Evolutionary conservation across 2,329 filamentous ascomycete species (phyloP).

Genomic region (Escovopsis sp.): DNA sequence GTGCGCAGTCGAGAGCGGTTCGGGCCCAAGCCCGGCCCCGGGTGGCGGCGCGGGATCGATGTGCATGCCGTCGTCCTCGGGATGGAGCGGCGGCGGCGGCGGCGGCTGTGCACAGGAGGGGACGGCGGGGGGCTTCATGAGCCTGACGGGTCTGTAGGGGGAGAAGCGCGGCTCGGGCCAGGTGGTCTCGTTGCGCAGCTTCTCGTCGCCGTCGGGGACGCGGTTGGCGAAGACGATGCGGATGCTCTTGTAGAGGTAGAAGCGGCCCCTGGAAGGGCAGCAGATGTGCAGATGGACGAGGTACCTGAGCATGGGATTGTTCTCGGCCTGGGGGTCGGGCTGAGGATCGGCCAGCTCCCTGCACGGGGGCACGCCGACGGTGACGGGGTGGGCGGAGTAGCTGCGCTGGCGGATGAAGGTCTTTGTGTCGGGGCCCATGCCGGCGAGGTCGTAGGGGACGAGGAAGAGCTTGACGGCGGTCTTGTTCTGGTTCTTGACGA

Average conservation of each 20-base stretch:
- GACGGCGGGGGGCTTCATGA: conserved; percentile 27
- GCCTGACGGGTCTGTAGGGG: conserved; percentile 57
- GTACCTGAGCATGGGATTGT: conserved; percentile 60
- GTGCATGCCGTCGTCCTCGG: conserved; percentile 10
- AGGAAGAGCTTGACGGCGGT: conserved; percentile 94
- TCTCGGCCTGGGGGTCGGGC: conserved; percentile 25
- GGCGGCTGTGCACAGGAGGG: conserved; percentile 7
- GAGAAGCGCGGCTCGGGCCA: conserved; percentile 78
- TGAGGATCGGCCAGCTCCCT: conserved; percentile 9
- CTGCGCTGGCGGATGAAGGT: conserved; percentile 91
- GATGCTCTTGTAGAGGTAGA: conserved; percentile 81
- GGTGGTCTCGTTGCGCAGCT: conserved; percentile 76
- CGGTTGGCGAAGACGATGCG: conserved; percentile 94
- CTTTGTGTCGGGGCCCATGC: conserved; percentile 89
- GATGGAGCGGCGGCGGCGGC: not conserved
- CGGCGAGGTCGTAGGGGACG: conserved; percentile 79
- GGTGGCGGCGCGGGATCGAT: conserved; percentile 9
- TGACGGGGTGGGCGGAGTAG: conserved; percentile 75
- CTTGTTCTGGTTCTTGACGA: conserved; percentile 97
- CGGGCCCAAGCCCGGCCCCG: too few species aligned
- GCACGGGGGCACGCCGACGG: conserved; percentile 43
- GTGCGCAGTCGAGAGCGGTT: too few species aligned
- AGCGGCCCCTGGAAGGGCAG: conserved; percentile 67
- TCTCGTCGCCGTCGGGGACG: conserved; percentile 90
- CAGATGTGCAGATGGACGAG: conserved; percentile 89